A percentile compares a stretch with the other conserved stretches of the same genome.
These are phyloP conservation scores for Cutaneotrichosporon curvatum DNA, from an alignment of 1,284 basidiomycete genomes.

Conservation along the genomic window DNA sequence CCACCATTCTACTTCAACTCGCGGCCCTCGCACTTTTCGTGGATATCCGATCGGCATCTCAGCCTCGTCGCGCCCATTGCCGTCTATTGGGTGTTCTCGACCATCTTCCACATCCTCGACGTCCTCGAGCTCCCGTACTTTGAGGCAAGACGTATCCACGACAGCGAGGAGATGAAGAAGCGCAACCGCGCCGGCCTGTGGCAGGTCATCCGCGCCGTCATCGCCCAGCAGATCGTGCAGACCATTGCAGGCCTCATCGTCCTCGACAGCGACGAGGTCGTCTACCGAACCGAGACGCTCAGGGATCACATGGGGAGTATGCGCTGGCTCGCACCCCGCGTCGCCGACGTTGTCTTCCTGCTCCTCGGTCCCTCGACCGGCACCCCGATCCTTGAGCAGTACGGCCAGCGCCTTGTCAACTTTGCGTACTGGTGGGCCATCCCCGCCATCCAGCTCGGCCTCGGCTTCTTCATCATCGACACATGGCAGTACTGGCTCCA, in stretches of 20 bases:
- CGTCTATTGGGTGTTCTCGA: slow-evolving; percentile 80
- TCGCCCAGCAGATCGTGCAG: slow-evolving; percentile 80
- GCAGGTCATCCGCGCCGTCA: slow-evolving; percentile 69
- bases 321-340: slow-evolving; percentile 48
- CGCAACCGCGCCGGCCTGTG: slow-evolving; percentile 67
- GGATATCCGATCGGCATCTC: slow-evolving; percentile 65
- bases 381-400: slow-evolving; percentile 40
- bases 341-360: slow-evolving; percentile 50
- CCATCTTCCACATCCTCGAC: slow-evolving; percentile 78
- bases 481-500: slow-evolving; percentile 98
- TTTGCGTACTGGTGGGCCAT: slow-evolving; percentile 92
- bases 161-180: slow-evolving; percentile 67
- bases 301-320: slow-evolving; percentile 53
- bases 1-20: slow-evolving; percentile 57
- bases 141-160: slow-evolving; percentile 80
- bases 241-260: slow-evolving; percentile 65
- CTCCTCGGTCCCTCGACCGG: slow-evolving; percentile 45
- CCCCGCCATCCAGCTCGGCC: slow-evolving; percentile 65
- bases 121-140: slow-evolving; percentile 66
- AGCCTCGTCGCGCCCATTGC: slow-evolving; percentile 68
- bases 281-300: slow-evolving; percentile 36
- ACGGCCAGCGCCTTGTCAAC: slow-evolving; percentile 57
- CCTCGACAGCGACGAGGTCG: slow-evolving; percentile 54
- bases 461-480: slow-evolving; percentile 87
- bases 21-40: slow-evolving; percentile 52